Base-by-base conservation (phyloP, 1,284 basidiomycete genomes). In the Rhodofomes roseus region DNA sequence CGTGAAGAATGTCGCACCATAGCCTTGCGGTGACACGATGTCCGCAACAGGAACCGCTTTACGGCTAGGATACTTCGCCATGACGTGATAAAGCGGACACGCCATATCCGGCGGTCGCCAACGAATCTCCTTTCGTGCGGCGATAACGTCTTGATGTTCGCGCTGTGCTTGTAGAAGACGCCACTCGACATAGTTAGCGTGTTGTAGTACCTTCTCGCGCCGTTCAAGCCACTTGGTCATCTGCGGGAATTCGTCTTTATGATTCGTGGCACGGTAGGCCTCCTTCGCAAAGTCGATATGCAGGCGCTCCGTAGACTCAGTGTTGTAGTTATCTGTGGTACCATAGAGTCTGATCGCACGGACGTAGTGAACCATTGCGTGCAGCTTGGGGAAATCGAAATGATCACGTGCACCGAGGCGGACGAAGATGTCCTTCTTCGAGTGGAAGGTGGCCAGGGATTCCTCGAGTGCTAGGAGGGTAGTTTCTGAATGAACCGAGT, bases 191-290 rank as follows among this genome's bases (percentile, higher is more conserved):
- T 41, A 61, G 1, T 23, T 18, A 8, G 43, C 27, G 43, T 57
- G 56, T 8, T 54, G 60, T 4, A 40, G 8, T 9, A 60, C 18
- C 27, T 57, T 58, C 37, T 61, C 56, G 16, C 63, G 64, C 0
- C 66, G 59, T 34, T 71, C 61, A 0, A 76, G 63, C 76, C 76
- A 77, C 1, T 41, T 25, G 0, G 70, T 71, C 75, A 77, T 77
- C 53, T 75, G 74, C 2, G 60, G 27, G 22, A 70, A 68, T 39
- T 74, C 69, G 22, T 75, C 67, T 37, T 70, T 70, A 23, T 65
- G 64, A 57, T 75, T 76, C 12, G 71, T 71, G 2, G 72, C 67
- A 5, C 64, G 61, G 44, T 73, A 75, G 0, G 66, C 71, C 18
- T 71, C 61, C 60, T 73, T 70, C 16, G 66, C 66, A 27, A 67